A percentile compares a stretch with the other conserved stretches of the same genome.
phyloP scores from a whole-genome alignment of 2,329 filamentous ascomycete genomes.

The Cyphellophora europaea region DNA sequence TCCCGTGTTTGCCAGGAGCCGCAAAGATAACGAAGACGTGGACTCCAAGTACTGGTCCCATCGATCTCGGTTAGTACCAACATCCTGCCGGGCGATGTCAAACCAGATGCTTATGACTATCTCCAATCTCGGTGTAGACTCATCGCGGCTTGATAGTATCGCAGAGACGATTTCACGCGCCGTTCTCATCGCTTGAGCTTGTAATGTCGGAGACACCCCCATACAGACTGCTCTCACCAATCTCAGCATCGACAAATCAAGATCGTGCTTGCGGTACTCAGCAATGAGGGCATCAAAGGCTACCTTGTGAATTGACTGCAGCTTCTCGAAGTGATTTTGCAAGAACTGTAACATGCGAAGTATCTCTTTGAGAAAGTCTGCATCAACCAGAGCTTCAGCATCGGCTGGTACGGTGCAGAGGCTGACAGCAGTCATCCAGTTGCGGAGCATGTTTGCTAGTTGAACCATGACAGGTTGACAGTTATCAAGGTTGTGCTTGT shows the following conservation, averaged over 20 bases:
- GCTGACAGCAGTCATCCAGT: background rate
- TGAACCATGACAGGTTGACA: background rate
- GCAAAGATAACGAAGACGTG: constrained; percentile 4
- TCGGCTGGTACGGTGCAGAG: background rate
- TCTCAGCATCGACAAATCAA: background rate
- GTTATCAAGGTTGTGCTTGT: background rate
- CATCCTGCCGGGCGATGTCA: constrained; percentile 6
- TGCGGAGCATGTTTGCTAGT: background rate
- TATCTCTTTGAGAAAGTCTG: background rate
- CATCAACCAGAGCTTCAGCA: background rate
- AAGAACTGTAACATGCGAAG: background rate
- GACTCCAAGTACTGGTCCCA: constrained; percentile 11
- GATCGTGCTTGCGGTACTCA: background rate
- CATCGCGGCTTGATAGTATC: background rate
- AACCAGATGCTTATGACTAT: constrained; percentile 12
- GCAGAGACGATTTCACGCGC: background rate
- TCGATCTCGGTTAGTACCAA: constrained; percentile 2
- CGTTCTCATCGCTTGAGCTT: background rate
- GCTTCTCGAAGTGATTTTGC: background rate
- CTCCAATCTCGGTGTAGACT: constrained; percentile 1
- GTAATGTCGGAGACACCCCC: background rate
- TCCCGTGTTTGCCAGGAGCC: constrained; percentile 4
- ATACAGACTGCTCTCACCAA: background rate
- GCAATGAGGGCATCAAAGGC: background rate
- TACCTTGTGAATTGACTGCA: background rate